Evolutionary conservation across 441 rosid species (phyloP), one percentile per base, ranked within the genome.

Genomic region (Eugenia klotzschiana): DNA sequence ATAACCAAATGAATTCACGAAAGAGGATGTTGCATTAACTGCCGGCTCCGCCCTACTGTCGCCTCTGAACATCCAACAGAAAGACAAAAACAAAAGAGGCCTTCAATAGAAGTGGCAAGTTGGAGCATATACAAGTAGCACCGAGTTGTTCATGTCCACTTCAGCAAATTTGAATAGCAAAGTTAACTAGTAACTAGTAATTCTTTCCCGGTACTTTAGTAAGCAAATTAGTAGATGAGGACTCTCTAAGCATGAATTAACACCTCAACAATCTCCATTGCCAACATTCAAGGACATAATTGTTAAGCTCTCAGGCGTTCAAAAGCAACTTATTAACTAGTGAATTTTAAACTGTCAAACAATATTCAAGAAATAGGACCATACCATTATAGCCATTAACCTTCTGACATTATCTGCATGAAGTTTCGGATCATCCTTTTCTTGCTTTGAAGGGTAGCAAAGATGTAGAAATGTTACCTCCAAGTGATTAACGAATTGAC

Each of bases 361-460:
- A 18, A 69, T 69, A 37, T 33, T 18, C 0, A 18, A 37, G 51
- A 33, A 69, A 69, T 69, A 33, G 77, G 46, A 69, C 46, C 77
- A 18, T 77, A 81, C 86, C 83, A 81, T 83, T 26, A 51, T 53
- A 27, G 86, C 86, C 86, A 84, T 84, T 43, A 73, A 41, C 50
- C 81, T 73, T 81, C 86, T 81, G 84, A 84, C 18, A 33, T 84
- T 84, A 40, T 74, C 79, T 14, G 86, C 86, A 72, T 73, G 73
- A 58, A 81, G 84, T 74, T 73, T 81, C 5, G 86, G 74, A 84
- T 84, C 83, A 81, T 84, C 83, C 81, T 80, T 53, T 84, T 81
- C 83, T n/a, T 69, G 46, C 64, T 84, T 57, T 43, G 86, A 81
- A 37, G 86, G 86, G 27, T 50, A 81, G 83, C 81, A 84, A 37